phyloP scores from a whole-genome alignment of 768 basidiomycete species.

The Dioszegia hungarica region DNA sequence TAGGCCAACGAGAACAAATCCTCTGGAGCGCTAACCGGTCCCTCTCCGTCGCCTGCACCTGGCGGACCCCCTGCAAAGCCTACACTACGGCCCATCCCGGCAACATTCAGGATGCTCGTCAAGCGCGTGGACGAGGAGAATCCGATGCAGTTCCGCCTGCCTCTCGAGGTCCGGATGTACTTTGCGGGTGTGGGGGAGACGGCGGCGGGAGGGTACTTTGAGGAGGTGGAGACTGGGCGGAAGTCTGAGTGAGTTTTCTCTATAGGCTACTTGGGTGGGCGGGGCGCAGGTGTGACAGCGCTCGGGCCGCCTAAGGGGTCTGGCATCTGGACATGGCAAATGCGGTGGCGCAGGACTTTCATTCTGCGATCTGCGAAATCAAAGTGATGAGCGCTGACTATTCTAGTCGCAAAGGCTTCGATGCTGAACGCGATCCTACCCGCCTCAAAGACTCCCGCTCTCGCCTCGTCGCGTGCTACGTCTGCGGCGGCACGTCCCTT shows the following conservation, averaged over 20 bases:
- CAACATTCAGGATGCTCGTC: constrained; percentile 57
- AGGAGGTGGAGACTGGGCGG: constrained; percentile 70
- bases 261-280: not conserved
- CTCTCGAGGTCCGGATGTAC: constrained; percentile 71
- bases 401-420: constrained; percentile 71
- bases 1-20: not conserved
- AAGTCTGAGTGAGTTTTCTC: constrained; percentile 68
- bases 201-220: constrained; percentile 75
- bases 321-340: too few species aligned
- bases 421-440: constrained; percentile 86
- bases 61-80: constrained; percentile 22
- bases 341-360: too few species aligned
- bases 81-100: constrained; percentile 30
- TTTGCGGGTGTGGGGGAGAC: constrained; percentile 83
- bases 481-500: constrained; percentile 71
- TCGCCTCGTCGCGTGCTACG: constrained; percentile 79
- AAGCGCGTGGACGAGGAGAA: constrained; percentile 63
- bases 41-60: constrained; percentile 51
- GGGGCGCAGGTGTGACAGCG: too few species aligned
- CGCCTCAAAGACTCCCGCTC: constrained; percentile 80
- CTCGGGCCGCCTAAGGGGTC: too few species aligned
- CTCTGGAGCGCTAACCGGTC: constrained; percentile 70
- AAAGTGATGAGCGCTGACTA: too few species aligned
- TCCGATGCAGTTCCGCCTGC: constrained; percentile 78
- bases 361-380: too few species aligned